Conservation (phyloP, 345 rosid species). For the Erucastrum elatum region DNA sequence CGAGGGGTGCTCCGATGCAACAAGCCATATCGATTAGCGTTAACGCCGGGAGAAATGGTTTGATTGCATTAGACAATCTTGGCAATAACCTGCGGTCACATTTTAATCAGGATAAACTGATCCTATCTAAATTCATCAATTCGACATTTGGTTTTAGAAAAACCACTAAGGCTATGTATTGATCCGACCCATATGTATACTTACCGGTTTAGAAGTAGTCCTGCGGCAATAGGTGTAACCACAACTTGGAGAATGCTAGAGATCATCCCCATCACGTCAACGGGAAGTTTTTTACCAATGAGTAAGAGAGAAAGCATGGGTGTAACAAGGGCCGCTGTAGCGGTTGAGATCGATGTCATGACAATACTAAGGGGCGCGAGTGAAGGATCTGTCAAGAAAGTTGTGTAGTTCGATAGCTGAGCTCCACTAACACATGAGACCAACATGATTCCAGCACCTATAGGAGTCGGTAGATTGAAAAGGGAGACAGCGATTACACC, state of each 20-base stretch:
- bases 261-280: slow-evolving; percentile 91
- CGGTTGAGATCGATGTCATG: slow-evolving; percentile 94
- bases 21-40: slow-evolving; percentile 79
- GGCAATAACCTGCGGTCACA: slow-evolving; percentile 71
- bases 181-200: neutral
- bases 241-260: slow-evolving; percentile 90
- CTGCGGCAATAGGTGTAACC: slow-evolving; percentile 73
- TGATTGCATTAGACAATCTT: slow-evolving; percentile 56
- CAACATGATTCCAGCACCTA: slow-evolving; percentile 97
- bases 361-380: slow-evolving; percentile 89
- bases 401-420: slow-evolving; percentile 90
- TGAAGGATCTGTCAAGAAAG: slow-evolving; percentile 80
- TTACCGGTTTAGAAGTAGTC: slow-evolving; percentile 77
- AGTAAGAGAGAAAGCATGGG: slow-evolving; percentile 82
- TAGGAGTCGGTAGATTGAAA: slow-evolving; percentile 68
- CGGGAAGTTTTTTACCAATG: slow-evolving; percentile 81
- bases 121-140: neutral
- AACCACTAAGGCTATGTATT: neutral
- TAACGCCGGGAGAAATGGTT: slow-evolving; percentile 75
- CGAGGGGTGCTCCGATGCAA: slow-evolving; percentile 91
- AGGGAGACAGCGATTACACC: slow-evolving; percentile 60
- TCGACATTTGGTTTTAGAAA: neutral
- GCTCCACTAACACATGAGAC: slow-evolving; percentile 97
- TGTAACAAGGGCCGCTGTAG: slow-evolving; percentile 74
- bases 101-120: neutral